phyloP scores from a whole-genome alignment of 208 protist genomes.

The Acanthamoeba castellanii region DNA sequence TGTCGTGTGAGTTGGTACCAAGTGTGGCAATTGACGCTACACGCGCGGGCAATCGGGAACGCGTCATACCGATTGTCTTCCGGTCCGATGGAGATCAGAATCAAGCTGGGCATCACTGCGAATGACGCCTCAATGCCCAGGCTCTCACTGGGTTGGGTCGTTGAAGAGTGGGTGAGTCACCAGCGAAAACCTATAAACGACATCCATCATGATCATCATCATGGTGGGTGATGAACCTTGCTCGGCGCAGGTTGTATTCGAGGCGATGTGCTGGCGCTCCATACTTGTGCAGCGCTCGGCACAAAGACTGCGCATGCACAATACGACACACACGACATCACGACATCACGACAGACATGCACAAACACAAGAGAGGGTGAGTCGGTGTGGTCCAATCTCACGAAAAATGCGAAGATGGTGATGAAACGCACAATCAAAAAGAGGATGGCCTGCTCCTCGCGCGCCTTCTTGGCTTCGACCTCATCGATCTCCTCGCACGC shows the following conservation, averaged over 20 bases:
- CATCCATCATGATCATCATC: too few species aligned
- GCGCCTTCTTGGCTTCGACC: constrained; percentile 1
- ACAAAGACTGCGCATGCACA: not conserved
- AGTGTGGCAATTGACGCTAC: not conserved
- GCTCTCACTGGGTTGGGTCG: not conserved
- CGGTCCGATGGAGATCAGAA: constrained; percentile 8
- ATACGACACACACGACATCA: not conserved
- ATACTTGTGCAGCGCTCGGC: constrained; percentile 25
- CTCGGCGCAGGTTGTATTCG: constrained; percentile 29
- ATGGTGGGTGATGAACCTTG: not conserved
- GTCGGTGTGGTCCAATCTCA: too few species aligned
- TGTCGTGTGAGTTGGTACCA: not conserved
- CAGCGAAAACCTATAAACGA: not conserved
- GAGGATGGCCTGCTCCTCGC: not conserved
- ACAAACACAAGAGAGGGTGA: not conserved
- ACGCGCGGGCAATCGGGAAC: too few species aligned
- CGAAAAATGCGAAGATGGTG: not conserved
- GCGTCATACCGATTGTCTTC: not conserved
- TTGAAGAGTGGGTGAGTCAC: not conserved
- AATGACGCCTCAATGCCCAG: constrained; percentile 29
- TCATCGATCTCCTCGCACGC: not conserved
- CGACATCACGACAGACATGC: not conserved
- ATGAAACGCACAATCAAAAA: constrained; percentile 1
- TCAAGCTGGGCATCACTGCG: constrained; percentile 48
- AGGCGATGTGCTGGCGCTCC: constrained; percentile 2